These are phyloP conservation scores for Mycosphaerella sp. DNA, from an alignment of 2,329 filamentous ascomycete species.

Conservation along the genomic window DNA sequence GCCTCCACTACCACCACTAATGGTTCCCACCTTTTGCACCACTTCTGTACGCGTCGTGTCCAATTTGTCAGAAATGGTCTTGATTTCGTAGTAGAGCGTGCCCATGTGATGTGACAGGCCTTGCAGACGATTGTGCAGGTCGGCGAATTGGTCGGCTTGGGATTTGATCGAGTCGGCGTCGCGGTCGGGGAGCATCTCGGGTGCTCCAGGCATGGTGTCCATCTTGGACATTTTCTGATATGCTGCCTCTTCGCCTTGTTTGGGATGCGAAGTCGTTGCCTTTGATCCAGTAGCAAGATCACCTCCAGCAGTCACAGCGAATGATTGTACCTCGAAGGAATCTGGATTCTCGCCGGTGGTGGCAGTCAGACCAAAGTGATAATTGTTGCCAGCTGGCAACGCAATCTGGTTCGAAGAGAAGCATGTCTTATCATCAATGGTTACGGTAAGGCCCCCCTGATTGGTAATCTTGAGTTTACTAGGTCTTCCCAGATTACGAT, in stretches of 20 bases:
- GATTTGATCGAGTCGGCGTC: conserved; percentile 36
- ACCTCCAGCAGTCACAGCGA: conserved; percentile 58
- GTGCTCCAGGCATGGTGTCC: conserved; percentile 38
- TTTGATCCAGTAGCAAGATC: conserved; percentile 26
- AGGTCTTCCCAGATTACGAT: conserved; percentile 83
- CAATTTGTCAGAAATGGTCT: conserved; percentile 45
- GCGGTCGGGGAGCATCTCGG: conserved; percentile 37
- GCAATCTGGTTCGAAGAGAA: conserved; percentile 73
- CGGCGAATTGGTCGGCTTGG: conserved; percentile 61
- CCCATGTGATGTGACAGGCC: conserved; percentile 62
- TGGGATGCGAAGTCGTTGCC: conserved; percentile 29
- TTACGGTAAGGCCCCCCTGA: conserved; percentile 62
- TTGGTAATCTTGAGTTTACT: conserved; percentile 72
- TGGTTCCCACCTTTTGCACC: conserved; percentile 39
- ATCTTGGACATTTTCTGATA: conserved; percentile 20
- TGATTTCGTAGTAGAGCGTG: conserved; percentile 54
- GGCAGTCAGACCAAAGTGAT: conserved; percentile 80
- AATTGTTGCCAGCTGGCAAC: conserved; percentile 59
- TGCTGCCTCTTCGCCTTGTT: conserved; percentile 2
- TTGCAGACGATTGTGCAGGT: conserved; percentile 79
- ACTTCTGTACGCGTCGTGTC: conserved; percentile 55
- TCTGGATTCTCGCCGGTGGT: conserved; percentile 87
- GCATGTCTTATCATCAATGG: conserved; percentile 71
- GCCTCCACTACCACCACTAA: conserved; percentile 42
- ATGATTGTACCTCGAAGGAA: conserved; percentile 88